These are phyloP conservation scores for Prunus padus DNA, from an alignment of 306 rosid species.

Conservation along the genomic window DNA sequence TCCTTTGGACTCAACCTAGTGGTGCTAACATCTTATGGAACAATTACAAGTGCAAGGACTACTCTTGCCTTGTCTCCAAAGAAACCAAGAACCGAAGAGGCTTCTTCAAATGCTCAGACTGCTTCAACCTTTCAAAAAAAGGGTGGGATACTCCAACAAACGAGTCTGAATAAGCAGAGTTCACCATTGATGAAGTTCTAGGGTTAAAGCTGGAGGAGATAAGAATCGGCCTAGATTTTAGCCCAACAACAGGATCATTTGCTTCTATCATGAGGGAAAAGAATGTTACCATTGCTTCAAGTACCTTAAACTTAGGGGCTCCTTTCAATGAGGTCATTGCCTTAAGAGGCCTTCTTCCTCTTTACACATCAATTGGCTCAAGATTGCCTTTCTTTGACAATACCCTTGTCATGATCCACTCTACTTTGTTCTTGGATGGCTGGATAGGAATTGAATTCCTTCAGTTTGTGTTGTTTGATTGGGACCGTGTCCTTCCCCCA, in stretches of 20 bases:
- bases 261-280: constrained; percentile 24
- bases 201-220: constrained; percentile 11
- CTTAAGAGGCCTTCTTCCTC: constrained; percentile 26
- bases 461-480: constrained; percentile 24
- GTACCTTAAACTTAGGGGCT: constrained; percentile 23
- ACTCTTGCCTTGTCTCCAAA: constrained; percentile 23
- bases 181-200: constrained; percentile 29
- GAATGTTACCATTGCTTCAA: constrained; percentile 20
- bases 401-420: constrained; percentile 24
- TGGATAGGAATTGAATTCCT: constrained; percentile 22
- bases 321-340: constrained; percentile 29
- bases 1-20: constrained; percentile 30
- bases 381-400: constrained; percentile 24
- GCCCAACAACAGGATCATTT: constrained; percentile 19
- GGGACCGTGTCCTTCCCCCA: constrained; percentile 15
- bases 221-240: constrained; percentile 15
- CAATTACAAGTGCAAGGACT: constrained; percentile 25
- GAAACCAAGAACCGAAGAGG: constrained; percentile 4
- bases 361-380: constrained; percentile 18
- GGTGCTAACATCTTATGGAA: constrained; percentile 23
- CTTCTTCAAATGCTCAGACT: constrained; percentile 24
- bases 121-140: constrained; percentile 12
- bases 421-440: constrained; percentile 27
- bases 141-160: constrained; percentile 6
- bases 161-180: constrained; percentile 16